These are phyloP conservation scores for Oidiodendron maius DNA, from an alignment of 495 filamentous ascomycete species.

Conservation along the genomic window DNA sequence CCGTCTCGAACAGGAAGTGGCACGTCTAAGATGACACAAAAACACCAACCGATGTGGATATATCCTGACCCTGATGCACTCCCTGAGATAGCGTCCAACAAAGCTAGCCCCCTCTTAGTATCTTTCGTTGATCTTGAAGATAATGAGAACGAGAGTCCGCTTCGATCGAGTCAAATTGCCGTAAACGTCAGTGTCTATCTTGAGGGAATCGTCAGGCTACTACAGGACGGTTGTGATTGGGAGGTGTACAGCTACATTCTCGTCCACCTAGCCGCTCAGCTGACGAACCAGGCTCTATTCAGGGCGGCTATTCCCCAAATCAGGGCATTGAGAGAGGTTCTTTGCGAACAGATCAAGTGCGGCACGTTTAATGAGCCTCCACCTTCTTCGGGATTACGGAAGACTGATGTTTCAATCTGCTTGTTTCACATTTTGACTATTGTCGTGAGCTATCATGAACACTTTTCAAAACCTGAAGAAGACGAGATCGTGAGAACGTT, in stretches of 20 bases:
- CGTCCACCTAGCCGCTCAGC: constrained; percentile 78
- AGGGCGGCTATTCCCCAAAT: constrained; percentile 62
- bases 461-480: constrained; percentile 78
- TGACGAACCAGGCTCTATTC: constrained; percentile 88
- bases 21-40: constrained; percentile 25
- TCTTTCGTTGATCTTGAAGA: constrained; percentile 16
- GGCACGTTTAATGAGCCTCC: constrained; percentile 73
- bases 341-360: constrained; percentile 77
- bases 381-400: constrained; percentile 66
- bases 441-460: constrained; percentile 78
- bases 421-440: constrained; percentile 80
- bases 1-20: constrained; percentile 29
- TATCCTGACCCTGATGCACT: constrained; percentile 45
- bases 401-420: constrained; percentile 81
- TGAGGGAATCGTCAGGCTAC: constrained; percentile 62
- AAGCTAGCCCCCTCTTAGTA: constrained; percentile 38
- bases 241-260: constrained; percentile 89
- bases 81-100: constrained; percentile 34
- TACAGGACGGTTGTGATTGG: constrained; percentile 82
- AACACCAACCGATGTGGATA: constrained; percentile 43
- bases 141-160: constrained; percentile 15
- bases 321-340: constrained; percentile 63
- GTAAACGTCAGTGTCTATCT: constrained; percentile 72
- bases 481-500: constrained; percentile 86
- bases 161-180: constrained; percentile 17